Evolutionary conservation across 1,139 yeast genomes (phyloP).

Genomic region (Blastobotrys buckinghamii): DNA sequence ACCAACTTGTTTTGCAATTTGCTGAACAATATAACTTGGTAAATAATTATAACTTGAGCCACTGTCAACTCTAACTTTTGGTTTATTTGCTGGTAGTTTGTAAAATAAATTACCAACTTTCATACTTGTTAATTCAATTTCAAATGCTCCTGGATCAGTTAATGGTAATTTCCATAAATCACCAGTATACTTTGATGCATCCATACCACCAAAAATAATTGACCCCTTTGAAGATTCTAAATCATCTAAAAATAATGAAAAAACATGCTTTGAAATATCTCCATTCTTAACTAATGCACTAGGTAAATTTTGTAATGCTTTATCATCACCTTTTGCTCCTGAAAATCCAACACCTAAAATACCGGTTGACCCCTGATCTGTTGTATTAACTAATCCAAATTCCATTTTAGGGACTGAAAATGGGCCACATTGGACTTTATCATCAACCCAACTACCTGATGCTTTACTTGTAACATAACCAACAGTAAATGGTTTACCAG

Average conservation of each 20-base stretch:
- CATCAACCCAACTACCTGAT: constrained; percentile 54
- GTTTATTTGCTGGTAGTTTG: constrained; percentile 2
- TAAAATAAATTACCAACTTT: constrained; percentile 24
- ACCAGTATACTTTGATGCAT: constrained; percentile 49
- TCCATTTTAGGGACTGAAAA: constrained; percentile 40
- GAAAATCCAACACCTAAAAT: constrained; percentile 51
- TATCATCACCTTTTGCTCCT: constrained; percentile 37
- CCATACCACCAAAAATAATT: constrained; percentile 56
- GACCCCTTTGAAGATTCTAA: constrained; percentile 39
- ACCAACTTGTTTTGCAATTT: constrained; percentile 20
- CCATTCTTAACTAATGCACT: constrained; percentile 18
- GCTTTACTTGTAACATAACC: constrained; percentile 52
- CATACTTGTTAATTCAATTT: constrained; percentile 22
- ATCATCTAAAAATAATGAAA: constrained; percentile 49
- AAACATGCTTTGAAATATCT: constrained; percentile 41
- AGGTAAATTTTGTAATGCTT: constrained; percentile 25
- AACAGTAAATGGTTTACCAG: constrained; percentile 34
- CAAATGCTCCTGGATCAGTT: constrained; percentile 14
- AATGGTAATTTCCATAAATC: constrained; percentile 25
- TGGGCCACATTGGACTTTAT: constrained; percentile 40
- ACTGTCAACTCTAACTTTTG: constrained; percentile 24
- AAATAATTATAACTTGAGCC: constrained; percentile 32
- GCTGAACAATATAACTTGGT: constrained; percentile 17
- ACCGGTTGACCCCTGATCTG: constrained; percentile 41
- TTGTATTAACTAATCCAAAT: constrained; percentile 44